These are phyloP conservation scores for Fonsecaea pedrosoi DNA, from an alignment of 2,329 filamentous ascomycete genomes.

Conservation along the genomic window DNA sequence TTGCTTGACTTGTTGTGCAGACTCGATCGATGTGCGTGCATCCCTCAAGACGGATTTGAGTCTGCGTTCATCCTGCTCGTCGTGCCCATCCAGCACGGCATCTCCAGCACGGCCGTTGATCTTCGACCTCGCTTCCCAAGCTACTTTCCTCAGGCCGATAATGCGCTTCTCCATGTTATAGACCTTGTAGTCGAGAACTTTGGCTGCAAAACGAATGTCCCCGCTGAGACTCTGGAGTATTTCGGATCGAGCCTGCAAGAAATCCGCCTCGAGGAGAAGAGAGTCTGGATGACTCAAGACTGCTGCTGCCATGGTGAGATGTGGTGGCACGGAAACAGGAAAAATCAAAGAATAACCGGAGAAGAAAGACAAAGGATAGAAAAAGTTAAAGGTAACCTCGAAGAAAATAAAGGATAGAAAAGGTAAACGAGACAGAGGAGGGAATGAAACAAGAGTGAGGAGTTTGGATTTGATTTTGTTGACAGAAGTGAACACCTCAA, in stretches of 20 bases:
- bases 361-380: neutral
- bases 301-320: constrained; percentile 18
- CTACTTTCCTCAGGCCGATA: constrained; percentile 17
- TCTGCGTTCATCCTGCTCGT: neutral
- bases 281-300: neutral
- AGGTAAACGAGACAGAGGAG: neutral
- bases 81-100: neutral
- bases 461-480: neutral
- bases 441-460: neutral
- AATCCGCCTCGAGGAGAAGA: constrained; percentile 21
- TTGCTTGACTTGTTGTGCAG: constrained; percentile 19
- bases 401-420: neutral
- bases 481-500: neutral
- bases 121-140: constrained; percentile 13
- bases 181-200: constrained; percentile 16
- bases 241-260: constrained; percentile 18
- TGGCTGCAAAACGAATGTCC: constrained; percentile 18
- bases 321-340: neutral
- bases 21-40: constrained; percentile 11
- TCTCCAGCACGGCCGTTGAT: neutral
- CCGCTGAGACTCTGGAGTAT: constrained; percentile 13
- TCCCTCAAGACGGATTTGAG: constrained; percentile 1
- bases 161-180: constrained; percentile 19
- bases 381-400: neutral
- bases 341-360: constrained; percentile 1